Percentiles rank a stretch among this genome's conserved stretches.
Evolutionary conservation across 805 yeast species (phyloP).

Genomic region (Saccharomycopsis selenospora): DNA sequence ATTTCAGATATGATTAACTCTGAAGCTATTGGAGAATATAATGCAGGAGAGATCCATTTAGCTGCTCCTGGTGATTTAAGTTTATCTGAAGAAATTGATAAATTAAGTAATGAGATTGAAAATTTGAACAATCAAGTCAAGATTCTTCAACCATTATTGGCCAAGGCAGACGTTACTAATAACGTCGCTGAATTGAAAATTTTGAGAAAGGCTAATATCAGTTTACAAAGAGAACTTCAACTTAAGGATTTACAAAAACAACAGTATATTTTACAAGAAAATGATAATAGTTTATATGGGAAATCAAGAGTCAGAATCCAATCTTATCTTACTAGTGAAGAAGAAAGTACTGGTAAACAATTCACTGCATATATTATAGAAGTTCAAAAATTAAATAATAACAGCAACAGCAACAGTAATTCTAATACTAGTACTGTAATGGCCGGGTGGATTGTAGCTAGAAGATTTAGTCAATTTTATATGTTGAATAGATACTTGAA

Average conservation of each 20-base stretch:
- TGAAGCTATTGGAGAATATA: constrained; percentile 25
- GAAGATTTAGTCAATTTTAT: constrained; percentile 81
- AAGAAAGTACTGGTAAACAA: constrained; percentile 47
- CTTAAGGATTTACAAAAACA: constrained; percentile 68
- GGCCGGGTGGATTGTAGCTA: constrained; percentile 86
- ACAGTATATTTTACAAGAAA: constrained; percentile 77
- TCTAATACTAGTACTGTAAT: constrained; percentile 38
- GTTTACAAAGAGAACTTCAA: constrained; percentile 66
- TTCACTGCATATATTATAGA: constrained; percentile 70
- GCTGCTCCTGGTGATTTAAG: constrained; percentile 67
- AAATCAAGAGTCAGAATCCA: constrained; percentile 48
- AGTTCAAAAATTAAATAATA: constrained; percentile 45
- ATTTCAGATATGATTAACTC: constrained; percentile 21
- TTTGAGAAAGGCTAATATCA: constrained; percentile 56
- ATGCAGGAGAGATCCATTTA: constrained; percentile 35
- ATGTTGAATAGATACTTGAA: constrained; percentile 60
- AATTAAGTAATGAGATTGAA: constrained; percentile 50
- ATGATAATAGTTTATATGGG: constrained; percentile 67
- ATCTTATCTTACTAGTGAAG: constrained; percentile 43
- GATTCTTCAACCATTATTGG: constrained; percentile 58
- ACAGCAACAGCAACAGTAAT: constrained; percentile 11
- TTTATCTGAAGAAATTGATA: constrained; percentile 57
- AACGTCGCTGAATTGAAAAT: constrained; percentile 62
- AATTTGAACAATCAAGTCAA: constrained; percentile 53
- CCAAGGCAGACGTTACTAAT: constrained; percentile 81